Conservation (phyloP, 306 rosid species). For the Echinosophora koreensis region DNA sequence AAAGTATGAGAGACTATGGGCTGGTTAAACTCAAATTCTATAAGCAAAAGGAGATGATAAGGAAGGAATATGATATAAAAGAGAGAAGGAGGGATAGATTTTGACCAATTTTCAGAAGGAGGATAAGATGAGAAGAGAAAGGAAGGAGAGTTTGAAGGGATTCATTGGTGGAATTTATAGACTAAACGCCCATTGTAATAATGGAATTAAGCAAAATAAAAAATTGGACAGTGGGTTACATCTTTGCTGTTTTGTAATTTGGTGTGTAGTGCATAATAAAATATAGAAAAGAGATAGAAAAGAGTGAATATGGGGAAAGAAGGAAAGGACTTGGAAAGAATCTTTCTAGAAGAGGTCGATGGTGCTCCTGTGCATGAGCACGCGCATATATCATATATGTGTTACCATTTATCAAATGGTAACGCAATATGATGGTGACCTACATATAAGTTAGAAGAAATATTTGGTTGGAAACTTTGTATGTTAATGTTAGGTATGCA, state of each 20-base stretch:
- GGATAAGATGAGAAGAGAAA: conserved; percentile 51
- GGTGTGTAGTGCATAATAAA: neutral
- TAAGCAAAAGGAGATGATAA: conserved; percentile 33
- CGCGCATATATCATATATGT: conserved; percentile 17
- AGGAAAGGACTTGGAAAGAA: conserved; percentile 43
- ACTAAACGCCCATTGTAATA: conserved; percentile 42
- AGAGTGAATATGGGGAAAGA: conserved; percentile 2
- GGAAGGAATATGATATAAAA: conserved; percentile 22
- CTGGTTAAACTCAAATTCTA: conserved; percentile 1
- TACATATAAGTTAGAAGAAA: neutral
- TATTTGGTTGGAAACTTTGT: no score
- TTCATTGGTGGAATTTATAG: conserved; percentile 63
- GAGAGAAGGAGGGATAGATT: conserved; percentile 2
- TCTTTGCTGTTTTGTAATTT: neutral
- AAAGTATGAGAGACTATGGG: conserved; percentile 52
- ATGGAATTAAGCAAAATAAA: conserved; percentile 24
- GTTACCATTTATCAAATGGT: conserved; percentile 28
- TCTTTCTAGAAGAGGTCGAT: neutral
- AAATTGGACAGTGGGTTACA: conserved; percentile 24
- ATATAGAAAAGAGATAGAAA: conserved; percentile 11
- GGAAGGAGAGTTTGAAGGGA: conserved; percentile 67
- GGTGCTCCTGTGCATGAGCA: conserved; percentile 41
- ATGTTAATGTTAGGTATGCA: no score
- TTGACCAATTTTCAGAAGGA: conserved; percentile 45
- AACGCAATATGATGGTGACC: conserved; percentile 26